Conservation (phyloP, 331 rosid genomes). For the Quercus lobata region DNA sequence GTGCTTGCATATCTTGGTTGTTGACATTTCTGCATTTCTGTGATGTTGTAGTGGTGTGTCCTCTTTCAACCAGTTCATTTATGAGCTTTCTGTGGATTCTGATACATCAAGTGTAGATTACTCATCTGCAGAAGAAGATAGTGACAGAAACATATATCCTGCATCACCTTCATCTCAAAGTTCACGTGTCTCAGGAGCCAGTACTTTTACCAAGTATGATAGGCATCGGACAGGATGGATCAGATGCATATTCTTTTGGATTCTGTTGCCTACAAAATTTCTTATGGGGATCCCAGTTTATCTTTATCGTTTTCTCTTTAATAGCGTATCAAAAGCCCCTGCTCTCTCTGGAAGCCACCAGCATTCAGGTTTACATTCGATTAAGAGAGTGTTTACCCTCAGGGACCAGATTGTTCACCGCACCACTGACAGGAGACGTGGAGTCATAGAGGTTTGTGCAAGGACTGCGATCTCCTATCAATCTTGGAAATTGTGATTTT, state of each 20-base stretch:
- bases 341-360: conserved; percentile 26
- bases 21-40: conserved; percentile 20
- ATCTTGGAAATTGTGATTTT: neutral
- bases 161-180: conserved; percentile 57
- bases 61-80: conserved; percentile 80
- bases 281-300: conserved; percentile 50
- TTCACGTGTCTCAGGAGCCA: conserved; percentile 55
- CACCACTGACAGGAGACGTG: conserved; percentile 87
- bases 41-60: conserved; percentile 72
- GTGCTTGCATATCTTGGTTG: neutral
- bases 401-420: conserved; percentile 72
- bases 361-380: conserved; percentile 22
- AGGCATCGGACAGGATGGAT: conserved; percentile 49
- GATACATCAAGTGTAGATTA: conserved; percentile 64
- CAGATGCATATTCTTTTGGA: conserved; percentile 42
- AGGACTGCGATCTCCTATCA: neutral
- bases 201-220: conserved; percentile 28
- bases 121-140: conserved; percentile 66
- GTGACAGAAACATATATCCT: conserved; percentile 41
- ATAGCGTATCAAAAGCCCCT: conserved; percentile 23
- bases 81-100: conserved; percentile 84
- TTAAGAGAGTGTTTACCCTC: conserved; percentile 47
- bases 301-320: conserved; percentile 26
- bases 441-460: conserved; percentile 76
- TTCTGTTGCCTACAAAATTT: conserved; percentile 53